Conservation (phyloP, 495 filamentous ascomycete species). For the Penicillium alfredii region DNA sequence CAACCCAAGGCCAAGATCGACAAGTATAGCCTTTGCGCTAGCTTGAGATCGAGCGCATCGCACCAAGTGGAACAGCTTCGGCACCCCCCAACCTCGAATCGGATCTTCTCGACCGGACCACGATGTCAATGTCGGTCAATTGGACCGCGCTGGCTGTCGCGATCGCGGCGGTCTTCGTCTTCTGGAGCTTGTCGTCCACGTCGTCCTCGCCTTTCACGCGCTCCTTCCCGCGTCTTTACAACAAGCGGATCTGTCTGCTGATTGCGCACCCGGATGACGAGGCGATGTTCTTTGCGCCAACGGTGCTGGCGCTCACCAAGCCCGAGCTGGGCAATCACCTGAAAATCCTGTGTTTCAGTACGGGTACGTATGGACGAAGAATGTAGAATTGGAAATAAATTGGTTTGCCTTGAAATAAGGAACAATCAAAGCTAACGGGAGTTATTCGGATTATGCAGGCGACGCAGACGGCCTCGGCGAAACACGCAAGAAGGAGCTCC, state of each 20-base stretch:
- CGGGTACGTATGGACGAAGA: too few species aligned
- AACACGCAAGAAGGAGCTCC: conserved; percentile 74
- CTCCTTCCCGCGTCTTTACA: conserved; percentile 62
- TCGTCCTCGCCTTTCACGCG: conserved; percentile 56
- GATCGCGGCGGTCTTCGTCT: conserved; percentile 31
- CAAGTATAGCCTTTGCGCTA: too few species aligned
- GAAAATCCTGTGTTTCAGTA: conserved; percentile 88
- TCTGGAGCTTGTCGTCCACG: conserved; percentile 47
- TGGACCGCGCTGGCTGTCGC: conserved; percentile 29
- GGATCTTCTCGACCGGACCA: too few species aligned
- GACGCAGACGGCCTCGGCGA: conserved; percentile 83
- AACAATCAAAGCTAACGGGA: neutral
- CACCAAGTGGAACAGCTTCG: too few species aligned
- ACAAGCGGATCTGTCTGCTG: conserved; percentile 79
- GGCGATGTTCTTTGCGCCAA: conserved; percentile 98
- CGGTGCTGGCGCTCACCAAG: conserved; percentile 70
- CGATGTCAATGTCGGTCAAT: conserved; percentile 20
- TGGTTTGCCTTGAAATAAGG: too few species aligned
- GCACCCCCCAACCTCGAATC: too few species aligned
- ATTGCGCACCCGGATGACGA: conserved; percentile 98
- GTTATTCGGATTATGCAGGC: conserved; percentile 36
- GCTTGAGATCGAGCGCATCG: too few species aligned
- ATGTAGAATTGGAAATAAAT: too few species aligned
- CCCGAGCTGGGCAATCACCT: conserved; percentile 77
- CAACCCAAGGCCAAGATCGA: too few species aligned